Evolutionary conservation across 345 rosid species (phyloP).

Genomic region (Boechera retrofracta): DNA sequence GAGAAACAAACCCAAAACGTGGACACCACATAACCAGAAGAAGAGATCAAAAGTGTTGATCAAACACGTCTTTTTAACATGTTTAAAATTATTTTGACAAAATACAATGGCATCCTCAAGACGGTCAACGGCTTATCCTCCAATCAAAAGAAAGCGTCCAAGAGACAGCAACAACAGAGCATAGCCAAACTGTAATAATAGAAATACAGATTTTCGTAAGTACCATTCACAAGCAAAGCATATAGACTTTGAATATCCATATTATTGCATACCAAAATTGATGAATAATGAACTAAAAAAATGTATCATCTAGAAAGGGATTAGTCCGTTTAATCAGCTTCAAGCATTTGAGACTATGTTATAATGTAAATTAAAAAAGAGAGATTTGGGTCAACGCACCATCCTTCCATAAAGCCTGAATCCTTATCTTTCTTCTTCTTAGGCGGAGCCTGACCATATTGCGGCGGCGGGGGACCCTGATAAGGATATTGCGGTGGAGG

Average conservation of each 20-base stretch:
- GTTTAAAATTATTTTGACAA: not conserved
- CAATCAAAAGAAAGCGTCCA: conserved; percentile 69
- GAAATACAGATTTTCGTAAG: not conserved
- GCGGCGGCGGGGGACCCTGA: conserved; percentile 49
- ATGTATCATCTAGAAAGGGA: not conserved
- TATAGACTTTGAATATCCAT: conserved; percentile 10
- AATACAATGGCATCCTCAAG: not conserved
- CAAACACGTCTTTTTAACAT: conserved; percentile 18
- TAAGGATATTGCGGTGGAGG: conserved; percentile 48
- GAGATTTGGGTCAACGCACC: conserved; percentile 47
- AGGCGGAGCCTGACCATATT: conserved; percentile 34
- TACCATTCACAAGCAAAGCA: conserved; percentile 7
- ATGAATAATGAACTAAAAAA: not conserved
- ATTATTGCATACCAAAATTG: not conserved
- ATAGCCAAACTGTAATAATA: conserved; percentile 63
- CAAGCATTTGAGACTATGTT: conserved; percentile 1
- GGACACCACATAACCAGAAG: conserved; percentile 28
- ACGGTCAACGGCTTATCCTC: conserved; percentile 33
- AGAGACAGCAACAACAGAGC: conserved; percentile 67
- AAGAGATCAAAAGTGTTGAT: conserved; percentile 3
- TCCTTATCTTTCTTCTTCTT: conserved; percentile 46
- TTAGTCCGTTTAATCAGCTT: not conserved
- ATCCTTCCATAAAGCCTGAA: conserved; percentile 60
- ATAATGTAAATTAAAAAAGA: not conserved
- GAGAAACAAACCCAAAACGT: conserved; percentile 27